phyloP scores from a whole-genome alignment of 371 early-diverging fungal species.

The Rhizopus delemar region DNA sequence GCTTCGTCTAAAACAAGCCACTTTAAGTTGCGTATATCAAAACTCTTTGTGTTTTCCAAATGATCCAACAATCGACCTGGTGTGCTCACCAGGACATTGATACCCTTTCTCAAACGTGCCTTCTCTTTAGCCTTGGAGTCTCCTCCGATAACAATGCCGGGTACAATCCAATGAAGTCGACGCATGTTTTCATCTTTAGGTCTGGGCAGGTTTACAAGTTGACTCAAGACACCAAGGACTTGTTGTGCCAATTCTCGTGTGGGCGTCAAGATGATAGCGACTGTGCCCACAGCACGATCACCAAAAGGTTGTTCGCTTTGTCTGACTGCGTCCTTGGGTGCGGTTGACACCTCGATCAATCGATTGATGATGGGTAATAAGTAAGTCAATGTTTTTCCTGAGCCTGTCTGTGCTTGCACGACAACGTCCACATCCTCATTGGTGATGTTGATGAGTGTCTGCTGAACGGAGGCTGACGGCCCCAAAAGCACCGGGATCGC shows the following conservation, averaged over 20 bases:
- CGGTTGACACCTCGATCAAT: conserved; percentile 43
- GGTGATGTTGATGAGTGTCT: conserved; percentile 21
- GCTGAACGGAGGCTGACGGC: conserved; percentile 36
- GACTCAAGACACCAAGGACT: conserved; percentile 75
- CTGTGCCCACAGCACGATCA: conserved; percentile 65
- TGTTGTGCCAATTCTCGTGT: conserved; percentile 99
- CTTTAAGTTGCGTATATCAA: conserved; percentile 70
- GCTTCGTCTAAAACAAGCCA: conserved; percentile 99
- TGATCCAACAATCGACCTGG: conserved; percentile 98
- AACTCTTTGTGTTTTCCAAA: conserved; percentile 83
- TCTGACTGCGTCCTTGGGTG: conserved; percentile 24
- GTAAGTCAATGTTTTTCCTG: conserved; percentile 98
- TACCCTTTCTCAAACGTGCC: conserved; percentile 89
- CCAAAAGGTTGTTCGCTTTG: conserved; percentile 32
- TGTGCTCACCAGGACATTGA: conserved; percentile 93
- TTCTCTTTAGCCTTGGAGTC: conserved; percentile 92
- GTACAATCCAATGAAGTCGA: conserved; percentile 90
- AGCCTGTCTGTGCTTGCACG: conserved; percentile 95
- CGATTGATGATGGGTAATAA: conserved; percentile 81
- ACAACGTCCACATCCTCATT: conserved; percentile 75
- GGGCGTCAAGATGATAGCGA: conserved; percentile 89
- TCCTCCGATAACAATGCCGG: conserved; percentile 91
- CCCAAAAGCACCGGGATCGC: conserved; percentile 66
- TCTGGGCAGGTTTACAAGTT: conserved; percentile 64
- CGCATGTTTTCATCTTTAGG: conserved; percentile 54